Evolutionary conservation across 2,329 filamentous ascomycete species (phyloP), one percentile per base, ranked within the genome.

Genomic region (Aspergillus tamarii): DNA sequence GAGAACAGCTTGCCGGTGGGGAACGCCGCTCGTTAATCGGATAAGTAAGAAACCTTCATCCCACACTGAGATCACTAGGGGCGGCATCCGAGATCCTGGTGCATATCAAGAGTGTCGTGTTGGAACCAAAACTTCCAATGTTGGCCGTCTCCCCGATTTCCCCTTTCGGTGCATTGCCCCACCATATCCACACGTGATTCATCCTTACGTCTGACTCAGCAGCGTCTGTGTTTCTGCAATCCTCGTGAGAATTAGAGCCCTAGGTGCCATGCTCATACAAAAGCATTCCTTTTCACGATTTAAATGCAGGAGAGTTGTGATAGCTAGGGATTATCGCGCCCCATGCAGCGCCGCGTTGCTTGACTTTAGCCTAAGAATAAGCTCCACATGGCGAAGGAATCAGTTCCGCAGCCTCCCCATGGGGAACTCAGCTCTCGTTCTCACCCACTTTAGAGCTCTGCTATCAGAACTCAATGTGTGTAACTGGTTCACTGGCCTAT

Each of bases 81-180:
- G 32, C 52, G 32, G 52, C 32, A 55, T 55, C 52, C 32, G 32
- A 55, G 32, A 54, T 39, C 52, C 34, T 55, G 62, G 50, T 48
- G 60, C 56, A 54, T 64, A 60, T 59, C 60, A 57, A 54, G 34
- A 41, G 53, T 54, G 54, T 59, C 59, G 66, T 62, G 59, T 58
- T 54, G 62, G 60, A 58, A 59, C 46, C 45, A 54, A 55, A 36
- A 41, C 66, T 48, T 66, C 69, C 68, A 71, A 71, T 71, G 66
- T 63, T 68, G 55, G 64, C 60, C 54, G 52, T 56, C 62, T 61
- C 57, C 66, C 68, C 68, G 69, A 67, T 70, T 71, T 64, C 69
- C 68, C 45, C 30, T 67, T 69, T 55, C 63, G 45, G 68, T 36
- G 23, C 12, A 43, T 41, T 58, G 48, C 64, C 62, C 67, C 62